These are phyloP conservation scores for Pleurotus djamor DNA, from an alignment of 768 basidiomycete species.

Conservation along the genomic window DNA sequence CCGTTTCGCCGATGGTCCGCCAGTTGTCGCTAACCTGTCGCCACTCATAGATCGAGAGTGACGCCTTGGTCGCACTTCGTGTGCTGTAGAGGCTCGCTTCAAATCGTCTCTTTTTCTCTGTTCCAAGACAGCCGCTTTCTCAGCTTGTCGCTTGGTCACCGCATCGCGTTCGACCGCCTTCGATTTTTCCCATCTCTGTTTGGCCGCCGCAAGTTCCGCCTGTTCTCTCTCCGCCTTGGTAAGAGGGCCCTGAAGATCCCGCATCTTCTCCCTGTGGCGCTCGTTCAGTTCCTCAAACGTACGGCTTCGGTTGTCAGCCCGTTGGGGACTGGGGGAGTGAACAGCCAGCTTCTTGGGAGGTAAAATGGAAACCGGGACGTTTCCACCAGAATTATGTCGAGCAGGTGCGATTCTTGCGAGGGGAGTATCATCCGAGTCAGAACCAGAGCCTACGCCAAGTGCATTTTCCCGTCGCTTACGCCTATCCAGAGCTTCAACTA, in stretches of 20 bases:
- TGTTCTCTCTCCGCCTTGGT: constrained; percentile 80
- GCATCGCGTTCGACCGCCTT: constrained; percentile 73
- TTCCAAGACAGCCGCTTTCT: constrained; percentile 51
- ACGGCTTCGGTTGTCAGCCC: constrained; percentile 52
- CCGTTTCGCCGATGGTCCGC: constrained; percentile 50
- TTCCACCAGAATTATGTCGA: constrained; percentile 24
- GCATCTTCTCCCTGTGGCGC: constrained; percentile 82
- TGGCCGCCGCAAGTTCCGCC: constrained; percentile 73
- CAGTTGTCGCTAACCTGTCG: constrained; percentile 41
- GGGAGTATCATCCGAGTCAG: constrained; percentile 44
- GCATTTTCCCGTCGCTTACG: constrained; percentile 74
- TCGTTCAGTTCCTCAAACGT: constrained; percentile 89
- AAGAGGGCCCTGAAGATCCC: constrained; percentile 78
- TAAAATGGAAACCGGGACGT: constrained; percentile 41
- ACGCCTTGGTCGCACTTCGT: constrained; percentile 32
- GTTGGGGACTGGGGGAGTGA: constrained; percentile 46
- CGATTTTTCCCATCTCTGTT: constrained; percentile 79
- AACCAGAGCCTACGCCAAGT: constrained; percentile 40
- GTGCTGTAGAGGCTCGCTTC: constrained; percentile 25
- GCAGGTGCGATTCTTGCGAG: constrained; percentile 19
- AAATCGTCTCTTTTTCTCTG: constrained; percentile 42
- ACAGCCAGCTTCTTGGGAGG: constrained; percentile 42
- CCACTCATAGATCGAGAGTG: constrained; percentile 61
- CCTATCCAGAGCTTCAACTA: constrained; percentile 69
- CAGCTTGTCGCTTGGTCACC: constrained; percentile 69